Base-by-base conservation (phyloP, 192 early-diverging fungal species). In the Backusella sp. region DNA sequence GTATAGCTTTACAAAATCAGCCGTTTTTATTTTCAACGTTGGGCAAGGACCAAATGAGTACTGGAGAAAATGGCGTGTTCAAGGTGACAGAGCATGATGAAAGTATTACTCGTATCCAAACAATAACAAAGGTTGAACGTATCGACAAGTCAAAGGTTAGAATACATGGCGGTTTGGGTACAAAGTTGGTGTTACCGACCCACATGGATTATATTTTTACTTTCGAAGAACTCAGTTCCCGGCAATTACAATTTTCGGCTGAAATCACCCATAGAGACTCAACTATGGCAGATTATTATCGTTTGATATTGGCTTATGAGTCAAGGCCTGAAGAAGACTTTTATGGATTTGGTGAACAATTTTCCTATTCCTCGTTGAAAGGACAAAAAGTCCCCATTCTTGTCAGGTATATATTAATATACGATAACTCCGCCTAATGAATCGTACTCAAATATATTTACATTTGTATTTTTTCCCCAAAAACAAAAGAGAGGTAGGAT, bases 261-360 rank as follows among this genome's bases (percentile, higher is more conserved):
- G 37, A 74, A 0, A 37, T 83, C 9, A 11, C 46, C 0, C 42
- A 66, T 4, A 17, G 46, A n/a, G 77, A 79, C 39, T 49, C 49
- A 35, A 23, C 67, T 35, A 79, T 79, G 77, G 9, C 32, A 2
- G 41, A 73, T 1, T 77, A 81, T 34, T 30, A 66, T 14, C 72
- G 80, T 41, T 17, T 78, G 1, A 44, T 85, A 1, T 39, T 84
- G 11, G 75, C 76, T 0, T 76, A 65, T n/a, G 73, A 32, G 6
- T 75, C 76, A 30, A 56, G 70, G 28, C 67, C 44, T 14, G 83
- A 80, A 11, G 84, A 85, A 78, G 59, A 81, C 0, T 77, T 85
- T 66, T 85, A 84, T 78, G 84, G 84, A 1, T 85, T 85, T 73
- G 84, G 84, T 46, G 79, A 85, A 39, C 84, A 85, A 34, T 79